These are phyloP conservation scores for Puccinia triticina DNA, from an alignment of 1,284 basidiomycete species.

Conservation along the genomic window DNA sequence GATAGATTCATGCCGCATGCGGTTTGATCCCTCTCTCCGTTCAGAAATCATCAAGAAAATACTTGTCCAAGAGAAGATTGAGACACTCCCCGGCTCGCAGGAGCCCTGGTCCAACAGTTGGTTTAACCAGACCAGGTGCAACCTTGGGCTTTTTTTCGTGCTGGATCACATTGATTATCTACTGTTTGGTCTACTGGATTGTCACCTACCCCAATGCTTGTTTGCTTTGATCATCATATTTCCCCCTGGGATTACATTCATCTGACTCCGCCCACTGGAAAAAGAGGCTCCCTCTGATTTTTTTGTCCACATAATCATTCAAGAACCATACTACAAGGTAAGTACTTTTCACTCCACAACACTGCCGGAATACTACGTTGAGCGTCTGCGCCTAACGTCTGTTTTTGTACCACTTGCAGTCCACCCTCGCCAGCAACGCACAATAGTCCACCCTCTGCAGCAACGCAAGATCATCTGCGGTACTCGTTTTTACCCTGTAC, in stretches of 20 bases:
- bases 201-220: neutral
- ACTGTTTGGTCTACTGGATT: neutral
- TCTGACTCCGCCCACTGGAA: neutral
- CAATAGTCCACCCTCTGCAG: no score
- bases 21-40: neutral
- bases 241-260: neutral
- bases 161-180: neutral
- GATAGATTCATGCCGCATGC: constrained; percentile 2
- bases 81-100: neutral
- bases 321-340: neutral
- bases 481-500: neutral
- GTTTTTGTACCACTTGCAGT: neutral
- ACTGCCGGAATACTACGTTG: neutral
- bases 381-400: neutral
- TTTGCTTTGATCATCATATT: neutral
- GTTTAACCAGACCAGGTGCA: neutral
- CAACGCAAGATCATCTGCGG: neutral
- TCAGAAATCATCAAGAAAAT: neutral
- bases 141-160: neutral
- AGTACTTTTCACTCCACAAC: neutral
- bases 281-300: neutral
- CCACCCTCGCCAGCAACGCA: no score
- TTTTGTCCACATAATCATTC: neutral
- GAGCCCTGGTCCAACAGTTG: neutral
- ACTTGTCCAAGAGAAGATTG: constrained; percentile 14